These are phyloP conservation scores for Calvatia gigantea DNA, from an alignment of 768 basidiomycete species.

Conservation along the genomic window DNA sequence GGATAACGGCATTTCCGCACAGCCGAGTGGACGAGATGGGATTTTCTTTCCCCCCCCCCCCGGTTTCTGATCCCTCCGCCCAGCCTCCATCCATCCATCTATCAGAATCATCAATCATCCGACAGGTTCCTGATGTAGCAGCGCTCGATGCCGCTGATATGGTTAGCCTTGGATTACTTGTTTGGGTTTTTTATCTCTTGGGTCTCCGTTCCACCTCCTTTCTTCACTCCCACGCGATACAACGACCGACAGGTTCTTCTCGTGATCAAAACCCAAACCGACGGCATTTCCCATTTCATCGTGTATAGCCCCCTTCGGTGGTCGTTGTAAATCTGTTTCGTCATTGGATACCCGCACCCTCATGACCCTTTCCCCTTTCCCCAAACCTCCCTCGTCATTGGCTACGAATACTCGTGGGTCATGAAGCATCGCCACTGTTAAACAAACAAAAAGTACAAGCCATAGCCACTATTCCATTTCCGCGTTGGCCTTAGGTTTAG, in stretches of 20 bases:
- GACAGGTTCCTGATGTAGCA: slow-evolving; percentile 5
- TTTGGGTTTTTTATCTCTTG: not conserved
- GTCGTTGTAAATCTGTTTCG: no score
- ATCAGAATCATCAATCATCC: not conserved
- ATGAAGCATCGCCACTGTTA: no score
- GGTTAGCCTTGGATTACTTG: not conserved
- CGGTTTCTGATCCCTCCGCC: not conserved
- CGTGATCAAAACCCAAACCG: not conserved
- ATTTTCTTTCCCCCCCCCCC: slow-evolving; percentile 4
- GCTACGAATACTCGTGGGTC: no score
- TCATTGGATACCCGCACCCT: no score
- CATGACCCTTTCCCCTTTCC: no score
- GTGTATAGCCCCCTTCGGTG: no score
- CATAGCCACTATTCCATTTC: no score
- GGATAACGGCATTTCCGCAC: not conserved
- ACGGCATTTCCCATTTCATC: not conserved
- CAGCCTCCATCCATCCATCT: slow-evolving; percentile 5
- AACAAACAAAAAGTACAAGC: no score
- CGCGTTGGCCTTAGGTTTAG: no score
- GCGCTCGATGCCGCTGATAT: not conserved
- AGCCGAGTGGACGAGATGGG: not conserved
- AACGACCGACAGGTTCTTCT: not conserved
- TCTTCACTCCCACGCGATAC: not conserved
- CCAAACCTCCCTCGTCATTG: no score
- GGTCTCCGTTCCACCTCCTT: not conserved